Conservation (phyloP, 805 yeast species). For the Candida sphagnicola region DNA sequence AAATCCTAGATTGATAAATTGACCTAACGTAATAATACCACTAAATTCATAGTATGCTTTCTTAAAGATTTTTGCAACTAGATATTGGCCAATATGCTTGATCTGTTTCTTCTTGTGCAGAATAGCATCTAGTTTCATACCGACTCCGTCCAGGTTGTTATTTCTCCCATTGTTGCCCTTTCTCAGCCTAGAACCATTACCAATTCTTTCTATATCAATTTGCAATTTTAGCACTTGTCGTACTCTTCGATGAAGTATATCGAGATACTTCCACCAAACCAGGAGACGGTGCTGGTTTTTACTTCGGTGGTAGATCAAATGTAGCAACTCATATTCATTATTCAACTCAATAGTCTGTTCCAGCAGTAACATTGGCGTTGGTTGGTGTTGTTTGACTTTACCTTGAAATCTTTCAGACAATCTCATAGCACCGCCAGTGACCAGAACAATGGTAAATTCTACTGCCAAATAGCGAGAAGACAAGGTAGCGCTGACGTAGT, state of each 20-base stretch:
- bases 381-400: too few relatives aligned
- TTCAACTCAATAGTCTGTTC: background rate
- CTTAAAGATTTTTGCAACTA: constrained; percentile 35
- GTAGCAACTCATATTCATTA: constrained; percentile 57
- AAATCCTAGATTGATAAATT: constrained; percentile 71
- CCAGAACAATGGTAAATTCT: too few relatives aligned
- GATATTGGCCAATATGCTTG: constrained; percentile 17
- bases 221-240: constrained; percentile 32
- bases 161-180: constrained; percentile 1
- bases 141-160: constrained; percentile 1
- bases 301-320: constrained; percentile 65
- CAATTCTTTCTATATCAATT: constrained; percentile 12
- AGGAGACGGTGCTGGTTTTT: constrained; percentile 72
- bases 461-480: too few relatives aligned
- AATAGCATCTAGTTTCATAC: background rate
- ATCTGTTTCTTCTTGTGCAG: constrained; percentile 11
- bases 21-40: constrained; percentile 66
- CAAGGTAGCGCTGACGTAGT: background rate
- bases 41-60: constrained; percentile 59
- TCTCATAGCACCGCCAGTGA: too few relatives aligned
- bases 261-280: constrained; percentile 72
- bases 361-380: background rate
- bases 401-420: too few relatives aligned
- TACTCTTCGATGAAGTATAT: constrained; percentile 56
- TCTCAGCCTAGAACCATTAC: too few relatives aligned